Evolutionary conservation across 176 grass and related monocot genomes (phyloP), one percentile per base, ranked within the genome.

Genomic region (Bromus sterilis): DNA sequence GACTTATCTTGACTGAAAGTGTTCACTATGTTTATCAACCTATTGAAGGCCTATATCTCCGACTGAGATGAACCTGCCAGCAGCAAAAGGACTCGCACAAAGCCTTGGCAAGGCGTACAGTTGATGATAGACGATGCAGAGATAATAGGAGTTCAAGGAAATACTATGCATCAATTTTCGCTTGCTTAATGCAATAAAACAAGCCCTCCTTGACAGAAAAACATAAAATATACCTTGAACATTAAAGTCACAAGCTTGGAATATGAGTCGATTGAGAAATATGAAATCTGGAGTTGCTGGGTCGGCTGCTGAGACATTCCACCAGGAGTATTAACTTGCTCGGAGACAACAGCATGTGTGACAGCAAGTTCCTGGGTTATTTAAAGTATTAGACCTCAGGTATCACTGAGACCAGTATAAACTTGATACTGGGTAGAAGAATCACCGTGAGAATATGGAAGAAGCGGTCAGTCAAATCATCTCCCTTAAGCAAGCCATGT

Each of bases 381-480:
- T 74, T 76, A 51, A 26, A 84, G 73, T 41, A 82, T 84, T 71
- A 73, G 66, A 36, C 71, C 13, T 56, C 39, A 77, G 25, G 20
- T 76, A 76, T 48, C 39, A 81, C 11, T 12, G n/a, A 5, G 60
- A 79, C 59, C 40, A 83, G 74, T 79, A 76, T 32, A 77, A 69
- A 55, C 66, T 75, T 40, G 28, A 68, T 66, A 75, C 2, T 75
- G 28, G 40, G 65, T 69, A 83, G 28, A 75, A 59, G 10, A 83
- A 58, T 80, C 83, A 98, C 95, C 36, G 43, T 93, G 13, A 98
- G 71, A 82, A 78, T 60, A 82, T 83, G 74, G 82, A 94, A 98
- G 69, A 98, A 98, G 6, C 86, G 95, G 18, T 98, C 95, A 14
- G 79, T 94, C 74, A 91, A 78, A 80, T 98, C 95, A 91, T 98